Conservation (phyloP, 306 rosid genomes). For the Mucuna pruriens region DNA sequence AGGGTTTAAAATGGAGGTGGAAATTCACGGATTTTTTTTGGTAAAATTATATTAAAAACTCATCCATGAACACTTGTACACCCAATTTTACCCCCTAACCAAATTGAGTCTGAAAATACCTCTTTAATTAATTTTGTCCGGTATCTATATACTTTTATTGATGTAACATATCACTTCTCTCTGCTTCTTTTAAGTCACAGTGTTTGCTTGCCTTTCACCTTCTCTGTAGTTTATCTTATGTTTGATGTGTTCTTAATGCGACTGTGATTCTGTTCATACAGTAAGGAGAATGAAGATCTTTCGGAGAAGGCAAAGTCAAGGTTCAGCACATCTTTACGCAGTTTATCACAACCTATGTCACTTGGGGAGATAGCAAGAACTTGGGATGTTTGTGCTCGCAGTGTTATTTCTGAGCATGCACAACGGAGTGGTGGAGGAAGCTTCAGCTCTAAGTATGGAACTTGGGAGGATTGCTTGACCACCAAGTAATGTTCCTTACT, state of each 20-base stretch:
- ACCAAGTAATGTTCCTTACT: slow-evolving; percentile 44
- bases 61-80: background rate
- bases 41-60: background rate
- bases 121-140: background rate
- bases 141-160: background rate
- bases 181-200: background rate
- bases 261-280: slow-evolving; percentile 42
- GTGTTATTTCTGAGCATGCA: slow-evolving; percentile 75
- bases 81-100: background rate
- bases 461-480: slow-evolving; percentile 76
- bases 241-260: slow-evolving; percentile 2
- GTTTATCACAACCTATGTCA: slow-evolving; percentile 85
- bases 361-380: slow-evolving; percentile 75
- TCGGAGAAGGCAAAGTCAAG: slow-evolving; percentile 75
- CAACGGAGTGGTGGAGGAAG: slow-evolving; percentile 92
- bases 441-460: slow-evolving; percentile 88
- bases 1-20: background rate
- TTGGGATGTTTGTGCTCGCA: slow-evolving; percentile 88
- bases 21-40: background rate
- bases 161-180: background rate
- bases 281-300: slow-evolving; percentile 83
- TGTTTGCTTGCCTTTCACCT: background rate
- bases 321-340: slow-evolving; percentile 77
- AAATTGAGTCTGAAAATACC: background rate
- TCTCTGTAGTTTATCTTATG: background rate